Conservation (phyloP, 345 rosid genomes). For the Hibiscus tridactylites region DNA sequence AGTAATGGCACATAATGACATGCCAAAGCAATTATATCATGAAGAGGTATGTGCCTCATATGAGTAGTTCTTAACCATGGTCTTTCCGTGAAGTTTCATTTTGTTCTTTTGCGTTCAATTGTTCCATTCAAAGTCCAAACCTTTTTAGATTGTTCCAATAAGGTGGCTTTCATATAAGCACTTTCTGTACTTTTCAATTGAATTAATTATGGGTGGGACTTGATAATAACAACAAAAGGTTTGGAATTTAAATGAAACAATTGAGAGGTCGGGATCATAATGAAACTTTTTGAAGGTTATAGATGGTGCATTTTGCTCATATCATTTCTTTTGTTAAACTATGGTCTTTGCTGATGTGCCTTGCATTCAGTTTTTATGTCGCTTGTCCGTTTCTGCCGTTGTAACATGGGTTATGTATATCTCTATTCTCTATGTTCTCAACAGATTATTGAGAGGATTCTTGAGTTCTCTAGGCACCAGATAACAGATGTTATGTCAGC, state of each 20-base stretch:
- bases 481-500: constrained; percentile 80
- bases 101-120: neutral
- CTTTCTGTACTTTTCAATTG: neutral
- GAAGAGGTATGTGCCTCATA: constrained; percentile 66
- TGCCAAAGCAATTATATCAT: constrained; percentile 93
- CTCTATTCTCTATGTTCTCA: constrained; percentile 12
- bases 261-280: neutral
- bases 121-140: neutral
- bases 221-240: neutral
- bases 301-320: neutral
- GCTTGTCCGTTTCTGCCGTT: neutral
- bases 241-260: neutral
- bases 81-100: neutral
- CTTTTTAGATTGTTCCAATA: neutral
- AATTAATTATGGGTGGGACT: neutral
- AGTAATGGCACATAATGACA: constrained; percentile 74
- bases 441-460: constrained; percentile 90
- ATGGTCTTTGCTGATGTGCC: neutral
- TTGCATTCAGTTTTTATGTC: constrained; percentile 1
- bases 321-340: neutral
- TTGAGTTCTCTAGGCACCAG: constrained; percentile 93
- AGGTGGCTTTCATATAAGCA: neutral
- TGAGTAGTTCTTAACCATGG: neutral
- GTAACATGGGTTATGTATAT: constrained; percentile 2
- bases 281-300: neutral